Evolutionary conservation across 108 stramenopile species (phyloP).

Genomic region (Cyclotella choctawhatcheeana): DNA sequence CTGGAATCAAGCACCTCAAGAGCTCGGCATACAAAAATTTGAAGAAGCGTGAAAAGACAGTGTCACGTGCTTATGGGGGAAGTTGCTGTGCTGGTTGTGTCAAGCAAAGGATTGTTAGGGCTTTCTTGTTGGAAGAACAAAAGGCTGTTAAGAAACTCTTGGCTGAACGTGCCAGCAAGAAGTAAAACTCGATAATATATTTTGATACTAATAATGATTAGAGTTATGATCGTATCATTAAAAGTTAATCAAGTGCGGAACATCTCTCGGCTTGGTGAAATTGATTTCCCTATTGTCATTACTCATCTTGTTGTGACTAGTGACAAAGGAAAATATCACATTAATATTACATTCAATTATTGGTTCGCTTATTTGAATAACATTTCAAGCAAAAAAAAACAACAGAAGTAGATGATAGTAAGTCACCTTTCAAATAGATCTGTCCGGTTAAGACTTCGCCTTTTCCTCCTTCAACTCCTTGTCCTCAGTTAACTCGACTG

Average conservation of each 20-base stretch:
- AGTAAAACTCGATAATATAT: conserved; percentile 18
- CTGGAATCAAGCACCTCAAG: conserved; percentile 90
- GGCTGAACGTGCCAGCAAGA: conserved; percentile 77
- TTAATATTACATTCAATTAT: no score
- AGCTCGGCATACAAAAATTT: conserved; percentile 65
- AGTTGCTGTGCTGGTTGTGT: conserved; percentile 90
- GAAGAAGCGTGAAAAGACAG: conserved; percentile 97
- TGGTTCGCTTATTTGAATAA: no score
- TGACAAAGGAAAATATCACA: no score
- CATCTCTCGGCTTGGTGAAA: no score
- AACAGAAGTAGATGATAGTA: no score
- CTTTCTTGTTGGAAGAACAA: conserved; percentile 99
- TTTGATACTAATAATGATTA: conserved; percentile 16
- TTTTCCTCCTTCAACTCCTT: not conserved
- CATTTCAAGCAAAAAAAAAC: no score
- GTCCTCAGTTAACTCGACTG: not conserved
- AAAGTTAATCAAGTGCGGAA: not conserved
- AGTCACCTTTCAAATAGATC: no score
- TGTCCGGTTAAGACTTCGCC: no score
- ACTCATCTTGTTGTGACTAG: no score
- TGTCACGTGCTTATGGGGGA: conserved; percentile 98
- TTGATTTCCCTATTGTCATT: no score
- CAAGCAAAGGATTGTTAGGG: conserved; percentile 93
- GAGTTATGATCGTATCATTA: not conserved
- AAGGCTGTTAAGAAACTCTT: conserved; percentile 99